phyloP scores from a whole-genome alignment of 768 basidiomycete genomes.

The Chiua virens region DNA sequence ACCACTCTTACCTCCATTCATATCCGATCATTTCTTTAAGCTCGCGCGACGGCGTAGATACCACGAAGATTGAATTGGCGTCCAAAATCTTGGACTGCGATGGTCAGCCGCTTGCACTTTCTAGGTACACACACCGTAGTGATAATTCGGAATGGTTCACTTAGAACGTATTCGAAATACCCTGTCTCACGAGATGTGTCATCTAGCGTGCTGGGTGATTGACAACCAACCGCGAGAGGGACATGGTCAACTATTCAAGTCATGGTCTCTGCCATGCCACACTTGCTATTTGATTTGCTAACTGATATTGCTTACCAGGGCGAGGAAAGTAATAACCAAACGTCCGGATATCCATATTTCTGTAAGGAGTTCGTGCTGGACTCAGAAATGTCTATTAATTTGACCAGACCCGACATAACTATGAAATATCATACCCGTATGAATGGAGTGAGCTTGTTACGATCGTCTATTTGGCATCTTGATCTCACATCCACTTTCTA shows the following conservation, averaged over 20 bases:
- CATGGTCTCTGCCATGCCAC: slow-evolving; percentile 49
- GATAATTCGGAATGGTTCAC: not conserved
- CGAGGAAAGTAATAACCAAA: slow-evolving; percentile 63
- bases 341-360: slow-evolving; percentile 72
- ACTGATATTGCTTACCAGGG: slow-evolving; percentile 41
- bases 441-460: slow-evolving; percentile 59
- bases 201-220: slow-evolving; percentile 85
- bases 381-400: not conserved
- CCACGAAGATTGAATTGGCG: slow-evolving; percentile 73
- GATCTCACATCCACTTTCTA: slow-evolving; percentile 25
- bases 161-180: slow-evolving; percentile 81
- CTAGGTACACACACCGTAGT: not conserved
- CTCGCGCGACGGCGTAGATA: slow-evolving; percentile 56
- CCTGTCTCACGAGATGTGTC: slow-evolving; percentile 90
- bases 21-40: slow-evolving; percentile 27
- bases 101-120: slow-evolving; percentile 41
- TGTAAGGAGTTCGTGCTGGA: slow-evolving; percentile 37
- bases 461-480: not conserved
- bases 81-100: slow-evolving; percentile 77
- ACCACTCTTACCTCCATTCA: not conserved
- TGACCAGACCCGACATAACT: slow-evolving; percentile 64
- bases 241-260: slow-evolving; percentile 72
- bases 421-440: slow-evolving; percentile 72
- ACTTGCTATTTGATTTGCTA: not conserved
- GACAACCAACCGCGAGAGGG: slow-evolving; percentile 66